These are phyloP conservation scores for Furcasterigmium furcatum DNA, from an alignment of 2,329 filamentous ascomycete genomes.

Conservation along the genomic window DNA sequence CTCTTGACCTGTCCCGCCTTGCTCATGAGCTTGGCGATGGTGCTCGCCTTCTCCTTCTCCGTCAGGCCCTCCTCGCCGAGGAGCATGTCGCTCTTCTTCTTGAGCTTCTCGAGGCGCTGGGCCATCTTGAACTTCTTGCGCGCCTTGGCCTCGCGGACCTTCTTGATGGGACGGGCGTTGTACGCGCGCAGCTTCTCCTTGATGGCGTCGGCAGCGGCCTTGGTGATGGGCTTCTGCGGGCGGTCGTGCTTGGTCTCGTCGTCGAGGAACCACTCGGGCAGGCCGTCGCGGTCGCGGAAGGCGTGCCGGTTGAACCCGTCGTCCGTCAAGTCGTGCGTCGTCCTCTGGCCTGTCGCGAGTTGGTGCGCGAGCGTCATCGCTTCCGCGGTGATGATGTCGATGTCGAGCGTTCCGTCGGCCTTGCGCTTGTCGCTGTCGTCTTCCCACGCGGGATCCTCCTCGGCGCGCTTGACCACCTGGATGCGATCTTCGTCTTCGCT, in stretches of 20 bases:
- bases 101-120: constrained; percentile 86
- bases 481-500: constrained; percentile 47
- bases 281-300: constrained; percentile 84
- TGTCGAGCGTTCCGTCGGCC: constrained; percentile 68
- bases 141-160: constrained; percentile 93
- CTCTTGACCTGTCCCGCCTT: constrained; percentile 85
- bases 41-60: constrained; percentile 91
- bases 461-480: constrained; percentile 56
- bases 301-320: constrained; percentile 92
- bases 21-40: constrained; percentile 77
- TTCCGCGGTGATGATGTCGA: constrained; percentile 98
- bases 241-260: constrained; percentile 85
- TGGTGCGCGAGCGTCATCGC: constrained; percentile 96
- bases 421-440: constrained; percentile 55
- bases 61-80: constrained; percentile 88
- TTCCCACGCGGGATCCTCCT: constrained; percentile 60
- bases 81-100: constrained; percentile 92
- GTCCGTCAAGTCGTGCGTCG: constrained; percentile 75
- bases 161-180: constrained; percentile 97
- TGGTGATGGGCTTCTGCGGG: constrained; percentile 83
- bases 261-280: constrained; percentile 97
- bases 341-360: constrained; percentile 82
- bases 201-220: constrained; percentile 85
- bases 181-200: constrained; percentile 90
- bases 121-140: constrained; percentile 96